Conservation (phyloP, 1,139 yeast species). For the Trichomonascaceae sp. region DNA sequence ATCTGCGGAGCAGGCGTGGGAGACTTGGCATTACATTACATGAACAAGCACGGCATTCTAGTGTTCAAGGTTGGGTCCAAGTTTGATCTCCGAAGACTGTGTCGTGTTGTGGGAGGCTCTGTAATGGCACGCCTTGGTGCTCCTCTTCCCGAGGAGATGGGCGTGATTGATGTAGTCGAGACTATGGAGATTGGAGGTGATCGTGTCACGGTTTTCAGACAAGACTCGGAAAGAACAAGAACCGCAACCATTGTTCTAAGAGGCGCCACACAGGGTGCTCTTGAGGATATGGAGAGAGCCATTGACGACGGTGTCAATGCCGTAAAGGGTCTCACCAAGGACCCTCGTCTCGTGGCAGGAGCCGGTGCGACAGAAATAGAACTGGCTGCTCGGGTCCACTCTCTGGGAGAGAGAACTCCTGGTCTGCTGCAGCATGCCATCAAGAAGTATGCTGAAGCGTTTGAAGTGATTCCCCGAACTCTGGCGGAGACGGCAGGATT, state of each 20-base stretch:
- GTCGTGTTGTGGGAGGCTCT: constrained; percentile 96
- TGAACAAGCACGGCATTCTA: constrained; percentile 73
- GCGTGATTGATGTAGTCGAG: constrained; percentile 75
- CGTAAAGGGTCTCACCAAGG: constrained; percentile 77
- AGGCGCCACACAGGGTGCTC: constrained; percentile 92
- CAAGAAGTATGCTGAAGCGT: constrained; percentile 86
- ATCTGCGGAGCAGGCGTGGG: constrained; percentile 91
- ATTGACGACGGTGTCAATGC: constrained; percentile 95
- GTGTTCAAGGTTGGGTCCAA: constrained; percentile 86
- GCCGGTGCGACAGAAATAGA: constrained; percentile 97
- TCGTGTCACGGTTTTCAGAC: constrained; percentile 88
- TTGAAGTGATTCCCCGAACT: constrained; percentile 86
- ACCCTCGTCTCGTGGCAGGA: constrained; percentile 74
- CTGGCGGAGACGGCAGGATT: constrained; percentile 92
- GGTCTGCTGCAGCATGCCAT: constrained; percentile 89
- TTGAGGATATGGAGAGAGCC: constrained; percentile 94
- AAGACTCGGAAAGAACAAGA: constrained; percentile 40
- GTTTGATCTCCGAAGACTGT: constrained; percentile 83
- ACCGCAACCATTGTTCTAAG: constrained; percentile 89
- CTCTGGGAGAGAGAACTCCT: constrained; percentile 86
- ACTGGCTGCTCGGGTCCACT: constrained; percentile 63
- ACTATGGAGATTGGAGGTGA: constrained; percentile 95
- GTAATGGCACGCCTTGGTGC: constrained; percentile 93
- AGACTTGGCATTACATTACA: constrained; percentile 82
- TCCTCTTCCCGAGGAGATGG: constrained; percentile 91